Conservation (phyloP, 208 protist species). For the Crithidia bombi region DNA sequence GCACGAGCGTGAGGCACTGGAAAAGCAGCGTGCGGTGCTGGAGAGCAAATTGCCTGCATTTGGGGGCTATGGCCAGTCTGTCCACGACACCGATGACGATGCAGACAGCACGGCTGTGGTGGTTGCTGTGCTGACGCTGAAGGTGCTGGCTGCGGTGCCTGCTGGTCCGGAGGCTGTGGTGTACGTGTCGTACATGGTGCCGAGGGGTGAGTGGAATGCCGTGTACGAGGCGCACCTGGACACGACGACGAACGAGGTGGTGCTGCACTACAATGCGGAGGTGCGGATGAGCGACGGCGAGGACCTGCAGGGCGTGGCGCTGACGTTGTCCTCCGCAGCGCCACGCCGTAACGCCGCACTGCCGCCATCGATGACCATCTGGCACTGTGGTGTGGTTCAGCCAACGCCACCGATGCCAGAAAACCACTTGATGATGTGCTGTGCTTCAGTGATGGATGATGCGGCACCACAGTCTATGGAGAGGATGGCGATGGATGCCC, state of each 20-base stretch:
- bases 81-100: background rate
- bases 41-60: slow-evolving; percentile 4
- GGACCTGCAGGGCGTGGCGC: slow-evolving; percentile 25
- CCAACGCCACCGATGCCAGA: background rate
- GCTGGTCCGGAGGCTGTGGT: slow-evolving; percentile 24
- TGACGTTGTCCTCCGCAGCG: slow-evolving; percentile 26
- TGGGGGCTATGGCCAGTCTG: background rate
- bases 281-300: slow-evolving; percentile 22
- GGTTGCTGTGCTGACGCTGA: slow-evolving; percentile 31
- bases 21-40: slow-evolving; percentile 10
- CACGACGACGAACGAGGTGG: slow-evolving; percentile 29
- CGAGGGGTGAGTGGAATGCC: slow-evolving; percentile 18
- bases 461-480: background rate
- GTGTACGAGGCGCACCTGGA: slow-evolving; percentile 33
- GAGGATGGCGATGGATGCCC: slow-evolving; percentile 2
- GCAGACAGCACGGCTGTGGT: slow-evolving; percentile 6
- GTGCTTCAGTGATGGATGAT: background rate
- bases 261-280: slow-evolving; percentile 34
- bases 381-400: slow-evolving; percentile 25
- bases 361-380: slow-evolving; percentile 24
- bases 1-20: slow-evolving; percentile 12
- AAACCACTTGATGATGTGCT: background rate
- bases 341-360: slow-evolving; percentile 27
- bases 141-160: slow-evolving; percentile 26
- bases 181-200: slow-evolving; percentile 33